Percentiles rank a stretch among this genome's conserved stretches.
phyloP scores from a whole-genome alignment of 345 rosid species.

The Hibiscus trionum region DNA sequence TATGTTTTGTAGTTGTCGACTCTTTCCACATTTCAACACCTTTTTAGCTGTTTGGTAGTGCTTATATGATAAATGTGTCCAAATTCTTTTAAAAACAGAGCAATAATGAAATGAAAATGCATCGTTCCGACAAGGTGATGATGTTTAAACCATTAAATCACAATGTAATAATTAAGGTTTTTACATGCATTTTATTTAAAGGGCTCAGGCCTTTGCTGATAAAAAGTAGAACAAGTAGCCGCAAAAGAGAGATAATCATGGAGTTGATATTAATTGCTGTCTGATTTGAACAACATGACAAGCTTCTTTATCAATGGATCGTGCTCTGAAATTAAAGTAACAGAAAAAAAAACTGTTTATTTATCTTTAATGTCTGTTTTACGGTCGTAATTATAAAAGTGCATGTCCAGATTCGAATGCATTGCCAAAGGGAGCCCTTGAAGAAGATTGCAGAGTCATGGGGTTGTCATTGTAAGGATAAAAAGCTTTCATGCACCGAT shows the following conservation, averaged over 20 bases:
- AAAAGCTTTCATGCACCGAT: constrained; percentile 29
- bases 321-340: background rate
- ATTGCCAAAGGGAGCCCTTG: constrained; percentile 31
- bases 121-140: background rate
- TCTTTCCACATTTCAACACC: background rate
- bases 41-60: background rate
- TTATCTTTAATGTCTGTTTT: background rate
- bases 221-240: constrained; percentile 30
- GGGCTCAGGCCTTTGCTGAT: constrained; percentile 14
- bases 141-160: background rate
- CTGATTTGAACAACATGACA: background rate
- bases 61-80: background rate
- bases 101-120: background rate
- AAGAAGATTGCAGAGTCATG: constrained; percentile 29
- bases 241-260: constrained; percentile 16
- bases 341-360: background rate
- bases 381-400: constrained; percentile 20
- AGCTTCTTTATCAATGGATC: background rate
- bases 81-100: background rate
- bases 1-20: background rate
- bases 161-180: background rate
- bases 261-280: constrained; percentile 12
- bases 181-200: background rate
- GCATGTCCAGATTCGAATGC: constrained; percentile 34
- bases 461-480: constrained; percentile 13